A percentile compares a stretch with the other conserved stretches of the same genome.
Evolutionary conservation across 108 stramenopile species (phyloP).

Genomic region (Nitzschia putrida): DNA sequence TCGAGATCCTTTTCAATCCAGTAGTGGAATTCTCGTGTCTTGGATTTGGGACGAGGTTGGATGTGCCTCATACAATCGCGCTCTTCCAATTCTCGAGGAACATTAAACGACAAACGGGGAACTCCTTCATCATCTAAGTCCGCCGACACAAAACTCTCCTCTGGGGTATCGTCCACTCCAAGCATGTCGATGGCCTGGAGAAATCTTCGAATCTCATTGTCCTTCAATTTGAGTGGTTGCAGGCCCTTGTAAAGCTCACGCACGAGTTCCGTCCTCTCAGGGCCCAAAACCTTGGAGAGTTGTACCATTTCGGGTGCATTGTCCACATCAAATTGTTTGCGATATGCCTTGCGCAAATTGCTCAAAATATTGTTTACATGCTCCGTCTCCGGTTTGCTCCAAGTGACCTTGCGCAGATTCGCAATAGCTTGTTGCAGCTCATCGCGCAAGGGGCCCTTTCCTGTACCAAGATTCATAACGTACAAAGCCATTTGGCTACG

Average conservation of each 20-base stretch:
- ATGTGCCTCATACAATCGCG: too few species aligned
- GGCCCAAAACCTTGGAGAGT: background rate
- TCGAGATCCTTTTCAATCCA: constrained; percentile 6
- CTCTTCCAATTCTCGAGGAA: too few species aligned
- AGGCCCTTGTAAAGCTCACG: background rate
- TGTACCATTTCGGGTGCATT: constrained; percentile 9
- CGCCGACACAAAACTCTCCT: too few species aligned
- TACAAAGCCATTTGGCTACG: background rate
- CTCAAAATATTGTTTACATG: constrained; percentile 12
- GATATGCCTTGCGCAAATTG: constrained; percentile 13
- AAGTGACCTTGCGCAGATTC: background rate
- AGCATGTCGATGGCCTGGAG: too few species aligned
- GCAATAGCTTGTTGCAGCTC: constrained; percentile 14
- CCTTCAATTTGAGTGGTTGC: too few species aligned
- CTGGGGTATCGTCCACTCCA: too few species aligned
- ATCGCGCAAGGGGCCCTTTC: background rate
- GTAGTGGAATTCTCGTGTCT: constrained; percentile 3
- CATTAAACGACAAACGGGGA: too few species aligned
- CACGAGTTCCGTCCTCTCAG: background rate
- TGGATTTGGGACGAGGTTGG: too few species aligned
- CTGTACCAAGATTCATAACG: background rate
- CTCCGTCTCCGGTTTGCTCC: constrained; percentile 7
- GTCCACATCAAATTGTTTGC: background rate
- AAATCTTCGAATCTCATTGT: too few species aligned
- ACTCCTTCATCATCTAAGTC: too few species aligned